Conservation (phyloP, 768 basidiomycete genomes). For the Serendipita indica region DNA sequence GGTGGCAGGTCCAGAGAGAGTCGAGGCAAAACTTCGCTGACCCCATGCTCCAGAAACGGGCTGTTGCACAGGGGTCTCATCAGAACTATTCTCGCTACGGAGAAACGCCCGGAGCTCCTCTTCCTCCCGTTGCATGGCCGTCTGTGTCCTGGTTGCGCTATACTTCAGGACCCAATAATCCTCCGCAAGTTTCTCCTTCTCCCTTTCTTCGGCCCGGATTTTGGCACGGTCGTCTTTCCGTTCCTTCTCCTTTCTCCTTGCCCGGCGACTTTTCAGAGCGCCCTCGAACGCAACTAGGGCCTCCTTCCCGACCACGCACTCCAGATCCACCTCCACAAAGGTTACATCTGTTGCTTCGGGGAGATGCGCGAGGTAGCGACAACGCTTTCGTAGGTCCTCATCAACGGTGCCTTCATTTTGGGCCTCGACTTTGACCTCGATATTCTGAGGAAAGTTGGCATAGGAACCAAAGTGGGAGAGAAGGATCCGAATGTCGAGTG, state of each 20-base stretch:
- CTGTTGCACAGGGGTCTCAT: slow-evolving; percentile 13
- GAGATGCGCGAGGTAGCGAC: slow-evolving; percentile 88
- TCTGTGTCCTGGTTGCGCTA: slow-evolving; percentile 22
- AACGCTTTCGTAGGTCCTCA: slow-evolving; percentile 85
- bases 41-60: slow-evolving; percentile 7
- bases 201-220: slow-evolving; percentile 58
- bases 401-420: slow-evolving; percentile 67
- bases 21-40: slow-evolving; percentile 9
- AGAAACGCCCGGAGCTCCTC: slow-evolving; percentile 23
- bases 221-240: slow-evolving; percentile 80
- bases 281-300: slow-evolving; percentile 73
- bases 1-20: not conserved
- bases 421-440: slow-evolving; percentile 68
- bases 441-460: slow-evolving; percentile 65
- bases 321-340: slow-evolving; percentile 80
- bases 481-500: slow-evolving; percentile 88
- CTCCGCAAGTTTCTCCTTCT: slow-evolving; percentile 34
- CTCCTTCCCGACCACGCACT: slow-evolving; percentile 57
- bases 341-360: slow-evolving; percentile 86
- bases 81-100: slow-evolving; percentile 21
- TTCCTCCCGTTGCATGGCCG: slow-evolving; percentile 25
- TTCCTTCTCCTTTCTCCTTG: slow-evolving; percentile 65
- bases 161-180: slow-evolving; percentile 17
- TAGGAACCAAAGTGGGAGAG: slow-evolving; percentile 72
- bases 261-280: slow-evolving; percentile 57